Conservation (phyloP, 352 stramenopile genomes). For the Pythium chondricola region DNA sequence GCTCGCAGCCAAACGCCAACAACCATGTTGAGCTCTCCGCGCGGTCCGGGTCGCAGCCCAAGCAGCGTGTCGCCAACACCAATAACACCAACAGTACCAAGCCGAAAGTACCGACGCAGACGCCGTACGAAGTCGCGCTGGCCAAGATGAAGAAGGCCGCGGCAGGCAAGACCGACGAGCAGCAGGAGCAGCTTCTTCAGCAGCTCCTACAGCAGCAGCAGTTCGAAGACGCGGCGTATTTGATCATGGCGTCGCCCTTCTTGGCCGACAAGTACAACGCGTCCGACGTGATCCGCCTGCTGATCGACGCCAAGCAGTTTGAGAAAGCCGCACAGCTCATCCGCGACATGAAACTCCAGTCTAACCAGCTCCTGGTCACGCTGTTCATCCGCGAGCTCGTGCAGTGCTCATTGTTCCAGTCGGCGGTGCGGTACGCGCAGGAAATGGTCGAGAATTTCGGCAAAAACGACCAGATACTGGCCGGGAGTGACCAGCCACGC, state of each 20-base stretch:
- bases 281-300: constrained; percentile 69
- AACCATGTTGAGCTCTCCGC: background rate
- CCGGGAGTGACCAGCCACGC: constrained; percentile 20
- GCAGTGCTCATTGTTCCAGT: constrained; percentile 51
- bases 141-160: constrained; percentile 25
- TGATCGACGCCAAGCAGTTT: constrained; percentile 54
- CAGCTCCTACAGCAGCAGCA: constrained; percentile 32
- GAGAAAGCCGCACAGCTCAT: constrained; percentile 69
- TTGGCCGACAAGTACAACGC: constrained; percentile 69
- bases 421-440: constrained; percentile 66
- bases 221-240: constrained; percentile 60
- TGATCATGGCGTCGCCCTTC: constrained; percentile 46
- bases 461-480: constrained; percentile 33
- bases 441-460: constrained; percentile 77
- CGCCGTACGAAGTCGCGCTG: constrained; percentile 28
- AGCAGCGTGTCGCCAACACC: constrained; percentile 21
- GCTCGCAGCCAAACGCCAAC: background rate
- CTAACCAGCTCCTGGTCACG: constrained; percentile 73
- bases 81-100: constrained; percentile 23
- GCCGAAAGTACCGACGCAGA: constrained; percentile 7
- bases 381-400: constrained; percentile 80
- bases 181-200: constrained; percentile 56
- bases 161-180: constrained; percentile 29
- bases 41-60: constrained; percentile 47
- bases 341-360: constrained; percentile 59